A percentile compares a stretch with the other conserved stretches of the same genome.
phyloP scores from a whole-genome alignment of 2,329 filamentous ascomycete species.

The Ploettnerulaceae sp. region DNA sequence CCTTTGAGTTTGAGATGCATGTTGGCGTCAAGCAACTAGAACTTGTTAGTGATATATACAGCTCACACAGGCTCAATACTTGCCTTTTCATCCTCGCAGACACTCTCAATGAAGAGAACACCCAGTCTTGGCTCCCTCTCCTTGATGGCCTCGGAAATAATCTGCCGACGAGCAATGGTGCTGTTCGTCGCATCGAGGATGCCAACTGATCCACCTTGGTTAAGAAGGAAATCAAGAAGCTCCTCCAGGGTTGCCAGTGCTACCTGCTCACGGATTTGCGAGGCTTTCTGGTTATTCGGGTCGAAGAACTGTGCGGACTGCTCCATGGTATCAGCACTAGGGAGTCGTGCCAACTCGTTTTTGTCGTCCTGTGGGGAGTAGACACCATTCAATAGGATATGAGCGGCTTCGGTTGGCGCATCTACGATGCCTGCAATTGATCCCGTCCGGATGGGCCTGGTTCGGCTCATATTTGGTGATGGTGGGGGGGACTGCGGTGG shows the following conservation, averaged over 20 bases:
- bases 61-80: slow-evolving; percentile 19
- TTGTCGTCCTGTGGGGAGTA: slow-evolving; percentile 23
- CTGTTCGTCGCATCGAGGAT: slow-evolving; percentile 98
- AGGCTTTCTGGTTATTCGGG: slow-evolving; percentile 75
- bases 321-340: slow-evolving; percentile 56
- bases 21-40: slow-evolving; percentile 77
- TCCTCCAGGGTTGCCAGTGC: slow-evolving; percentile 91
- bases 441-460: slow-evolving; percentile 15
- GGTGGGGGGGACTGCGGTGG: slow-evolving; percentile 17
- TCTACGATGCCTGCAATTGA: slow-evolving; percentile 27
- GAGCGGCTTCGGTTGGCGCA: slow-evolving; percentile 47
- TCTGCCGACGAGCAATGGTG: slow-evolving; percentile 77
- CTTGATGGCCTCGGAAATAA: slow-evolving; percentile 79
- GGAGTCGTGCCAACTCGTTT: slow-evolving; percentile 18
- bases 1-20: slow-evolving; percentile 96
- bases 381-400: slow-evolving; percentile 52
- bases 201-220: slow-evolving; percentile 78
- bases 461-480: slow-evolving; percentile 30
- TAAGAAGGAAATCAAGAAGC: slow-evolving; percentile 80
- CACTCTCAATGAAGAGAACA: slow-evolving; percentile 91
- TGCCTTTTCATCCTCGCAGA: slow-evolving; percentile 74
- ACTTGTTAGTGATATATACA: slow-evolving; percentile 10
- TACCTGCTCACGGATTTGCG: slow-evolving; percentile 82
- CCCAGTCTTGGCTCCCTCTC: slow-evolving; percentile 80
- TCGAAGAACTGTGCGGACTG: slow-evolving; percentile 95